Evolutionary conservation across 1,284 basidiomycete species (phyloP).

Genomic region (Sporisorium iseilematis-ciliati): DNA sequence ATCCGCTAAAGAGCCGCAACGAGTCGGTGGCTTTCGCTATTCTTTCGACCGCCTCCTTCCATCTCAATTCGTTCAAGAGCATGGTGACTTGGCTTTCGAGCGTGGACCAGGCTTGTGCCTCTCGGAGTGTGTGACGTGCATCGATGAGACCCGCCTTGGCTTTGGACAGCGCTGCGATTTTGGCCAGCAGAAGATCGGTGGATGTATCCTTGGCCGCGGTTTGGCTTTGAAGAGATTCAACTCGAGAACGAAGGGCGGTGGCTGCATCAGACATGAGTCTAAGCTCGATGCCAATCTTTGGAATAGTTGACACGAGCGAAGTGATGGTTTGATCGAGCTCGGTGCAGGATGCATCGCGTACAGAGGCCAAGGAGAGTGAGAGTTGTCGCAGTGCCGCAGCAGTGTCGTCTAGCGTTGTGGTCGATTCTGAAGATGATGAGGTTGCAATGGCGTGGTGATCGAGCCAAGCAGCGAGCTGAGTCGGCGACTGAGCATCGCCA

Average conservation of each 20-base stretch:
- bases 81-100: constrained; percentile 44
- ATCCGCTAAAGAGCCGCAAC: constrained; percentile 39
- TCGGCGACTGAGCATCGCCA: constrained; percentile 3
- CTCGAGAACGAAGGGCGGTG: constrained; percentile 21
- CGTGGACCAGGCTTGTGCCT: constrained; percentile 57
- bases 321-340: constrained; percentile 39
- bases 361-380: constrained; percentile 33
- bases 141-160: constrained; percentile 36
- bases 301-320: constrained; percentile 37
- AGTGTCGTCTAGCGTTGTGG: constrained; percentile 22
- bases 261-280: constrained; percentile 44
- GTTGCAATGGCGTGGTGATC: constrained; percentile 15
- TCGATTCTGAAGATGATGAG: not conserved
- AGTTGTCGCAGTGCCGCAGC: constrained; percentile 29
- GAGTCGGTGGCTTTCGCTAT: constrained; percentile 44
- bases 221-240: constrained; percentile 17
- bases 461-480: constrained; percentile 37
- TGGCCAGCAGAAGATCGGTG: constrained; percentile 27
- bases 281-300: constrained; percentile 40
- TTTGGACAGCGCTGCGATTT: constrained; percentile 33
- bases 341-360: constrained; percentile 30
- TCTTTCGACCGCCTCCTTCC: constrained; percentile 39
- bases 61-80: constrained; percentile 32
- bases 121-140: constrained; percentile 49
- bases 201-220: constrained; percentile 16